Percentiles rank a stretch among this genome's conserved stretches.
These are phyloP conservation scores for Carex cristatella DNA, from an alignment of 176 grass and related monocot species.

Conservation along the genomic window DNA sequence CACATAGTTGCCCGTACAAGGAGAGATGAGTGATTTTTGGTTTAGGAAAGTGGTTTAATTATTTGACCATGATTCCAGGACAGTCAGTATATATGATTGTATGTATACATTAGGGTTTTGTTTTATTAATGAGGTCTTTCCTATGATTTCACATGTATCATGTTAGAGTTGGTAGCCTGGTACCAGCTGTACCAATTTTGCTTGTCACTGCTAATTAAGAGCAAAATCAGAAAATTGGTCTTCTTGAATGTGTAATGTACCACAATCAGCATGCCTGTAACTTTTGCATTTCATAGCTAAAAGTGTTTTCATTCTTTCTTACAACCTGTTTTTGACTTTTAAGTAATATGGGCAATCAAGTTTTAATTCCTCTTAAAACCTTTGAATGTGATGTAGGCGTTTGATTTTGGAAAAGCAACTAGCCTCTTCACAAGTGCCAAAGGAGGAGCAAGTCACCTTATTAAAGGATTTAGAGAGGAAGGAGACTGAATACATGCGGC, in stretches of 20 bases:
- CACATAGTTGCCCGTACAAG: not conserved
- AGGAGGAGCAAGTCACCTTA: conserved; percentile 88
- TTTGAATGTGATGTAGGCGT: conserved; percentile 50
- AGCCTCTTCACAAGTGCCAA: conserved; percentile 79
- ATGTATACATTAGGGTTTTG: not conserved
- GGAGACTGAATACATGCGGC: conserved; percentile 94
- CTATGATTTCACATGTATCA: not conserved
- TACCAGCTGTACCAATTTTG: not conserved
- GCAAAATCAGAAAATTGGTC: not conserved
- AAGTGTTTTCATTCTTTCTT: not conserved
- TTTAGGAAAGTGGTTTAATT: not conserved
- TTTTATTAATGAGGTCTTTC: not conserved
- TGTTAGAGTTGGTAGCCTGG: not conserved
- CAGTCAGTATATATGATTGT: not conserved
- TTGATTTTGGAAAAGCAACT: conserved; percentile 82
- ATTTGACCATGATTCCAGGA: not conserved
- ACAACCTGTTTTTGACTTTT: not conserved
- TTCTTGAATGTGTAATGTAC: not conserved
- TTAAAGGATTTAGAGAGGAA: conserved; percentile 98
- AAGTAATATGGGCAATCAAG: not conserved
- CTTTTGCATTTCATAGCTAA: not conserved
- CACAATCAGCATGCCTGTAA: not conserved
- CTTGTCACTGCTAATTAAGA: not conserved
- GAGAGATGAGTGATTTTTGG: not conserved
- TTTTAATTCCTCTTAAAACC: conserved; percentile 2